Conservation (phyloP, 345 rosid genomes). For the Reutealis trisperma region DNA sequence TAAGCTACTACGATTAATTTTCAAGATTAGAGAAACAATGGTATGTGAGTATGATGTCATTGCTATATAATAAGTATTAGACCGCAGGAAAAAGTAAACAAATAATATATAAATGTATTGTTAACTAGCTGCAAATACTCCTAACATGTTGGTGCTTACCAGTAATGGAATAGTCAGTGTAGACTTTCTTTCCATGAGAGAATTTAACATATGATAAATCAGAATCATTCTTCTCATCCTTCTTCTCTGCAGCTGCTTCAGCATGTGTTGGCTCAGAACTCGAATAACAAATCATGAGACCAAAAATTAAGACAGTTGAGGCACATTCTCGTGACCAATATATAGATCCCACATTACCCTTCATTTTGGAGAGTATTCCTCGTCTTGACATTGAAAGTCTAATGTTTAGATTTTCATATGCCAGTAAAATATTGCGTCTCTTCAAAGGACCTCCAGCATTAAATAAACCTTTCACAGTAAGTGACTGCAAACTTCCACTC, state of each 20-base stretch:
- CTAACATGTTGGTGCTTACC: conserved; percentile 47
- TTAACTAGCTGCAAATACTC: neutral
- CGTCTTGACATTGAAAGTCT: conserved; percentile 50
- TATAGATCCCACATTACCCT: conserved; percentile 42
- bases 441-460: conserved; percentile 32
- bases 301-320: conserved; percentile 52
- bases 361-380: conserved; percentile 39
- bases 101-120: neutral
- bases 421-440: conserved; percentile 50
- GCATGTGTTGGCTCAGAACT: conserved; percentile 59
- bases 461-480: conserved; percentile 40
- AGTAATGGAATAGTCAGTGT: conserved; percentile 72
- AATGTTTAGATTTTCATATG: conserved; percentile 36
- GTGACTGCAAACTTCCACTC: conserved; percentile 33
- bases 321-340: conserved; percentile 50
- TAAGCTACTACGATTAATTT: too few relatives aligned
- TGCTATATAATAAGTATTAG: too few relatives aligned
- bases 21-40: too few relatives aligned
- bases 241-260: conserved; percentile 49
- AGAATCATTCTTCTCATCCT: conserved; percentile 31
- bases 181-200: conserved; percentile 74
- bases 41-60: too few relatives aligned
- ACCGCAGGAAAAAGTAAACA: neutral
- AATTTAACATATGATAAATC: conserved; percentile 35
- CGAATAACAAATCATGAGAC: conserved; percentile 70